These are phyloP conservation scores for Aureobasidium zeae DNA, from an alignment of 2,329 filamentous ascomycete species.

Conservation along the genomic window DNA sequence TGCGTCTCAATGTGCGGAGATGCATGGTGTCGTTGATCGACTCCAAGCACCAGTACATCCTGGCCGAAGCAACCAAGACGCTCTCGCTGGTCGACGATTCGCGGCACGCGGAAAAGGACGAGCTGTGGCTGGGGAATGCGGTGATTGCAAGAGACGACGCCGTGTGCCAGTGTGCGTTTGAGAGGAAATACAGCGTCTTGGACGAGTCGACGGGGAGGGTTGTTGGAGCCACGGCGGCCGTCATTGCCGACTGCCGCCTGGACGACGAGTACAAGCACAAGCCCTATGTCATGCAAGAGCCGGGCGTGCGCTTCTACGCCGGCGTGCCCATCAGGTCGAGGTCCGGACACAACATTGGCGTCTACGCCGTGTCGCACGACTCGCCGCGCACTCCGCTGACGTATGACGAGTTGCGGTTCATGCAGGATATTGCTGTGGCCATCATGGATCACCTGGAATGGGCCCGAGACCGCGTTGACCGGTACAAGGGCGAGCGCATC, in stretches of 20 bases:
- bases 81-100: conserved; percentile 31
- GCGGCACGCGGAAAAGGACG: conserved; percentile 27
- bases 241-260: conserved; percentile 23
- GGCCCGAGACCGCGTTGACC: conserved; percentile 28
- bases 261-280: conserved; percentile 28
- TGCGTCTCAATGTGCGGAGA: conserved; percentile 29
- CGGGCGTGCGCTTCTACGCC: conserved; percentile 27
- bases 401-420: conserved; percentile 20
- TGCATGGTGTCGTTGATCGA: conserved; percentile 39
- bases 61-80: conserved; percentile 41
- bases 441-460: conserved; percentile 30
- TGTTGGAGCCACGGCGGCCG: conserved; percentile 1
- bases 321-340: conserved; percentile 28
- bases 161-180: conserved; percentile 23
- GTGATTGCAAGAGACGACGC: conserved; percentile 27
- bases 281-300: conserved; percentile 25
- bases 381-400: conserved; percentile 21
- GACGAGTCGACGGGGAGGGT: not conserved
- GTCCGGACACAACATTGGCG: conserved; percentile 29
- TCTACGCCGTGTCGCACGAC: conserved; percentile 26
- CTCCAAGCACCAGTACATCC: conserved; percentile 39
- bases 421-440: conserved; percentile 27
- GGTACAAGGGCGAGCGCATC: conserved; percentile 22
- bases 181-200: conserved; percentile 4
- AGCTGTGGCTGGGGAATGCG: conserved; percentile 29